A percentile compares a stretch with the other conserved stretches of the same genome.
These are phyloP conservation scores for Wickerhamiella domercqiae DNA, from an alignment of 805 yeast species.

Conservation along the genomic window DNA sequence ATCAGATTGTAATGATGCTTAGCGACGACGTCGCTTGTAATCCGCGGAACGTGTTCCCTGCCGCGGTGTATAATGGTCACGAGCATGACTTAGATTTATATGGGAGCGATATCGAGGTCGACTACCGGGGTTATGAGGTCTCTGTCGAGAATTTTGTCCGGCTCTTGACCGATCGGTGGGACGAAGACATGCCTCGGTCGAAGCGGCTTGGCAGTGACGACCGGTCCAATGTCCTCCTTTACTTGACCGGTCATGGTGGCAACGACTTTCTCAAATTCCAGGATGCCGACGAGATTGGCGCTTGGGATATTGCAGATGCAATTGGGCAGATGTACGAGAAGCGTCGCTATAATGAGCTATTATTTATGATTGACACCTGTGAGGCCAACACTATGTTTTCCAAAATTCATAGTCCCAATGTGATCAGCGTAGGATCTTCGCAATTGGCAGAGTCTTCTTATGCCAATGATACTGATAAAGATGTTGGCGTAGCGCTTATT, in stretches of 20 bases:
- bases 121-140: slow-evolving; percentile 93
- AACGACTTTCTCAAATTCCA: slow-evolving; percentile 93
- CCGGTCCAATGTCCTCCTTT: slow-evolving; percentile 81
- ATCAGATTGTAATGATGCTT: slow-evolving; percentile 88
- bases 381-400: slow-evolving; percentile 98
- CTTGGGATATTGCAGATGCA: slow-evolving; percentile 93
- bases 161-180: slow-evolving; percentile 88
- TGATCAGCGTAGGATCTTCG: slow-evolving; percentile 85
- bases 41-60: slow-evolving; percentile 90
- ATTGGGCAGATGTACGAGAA: slow-evolving; percentile 94
- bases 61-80: slow-evolving; percentile 85
- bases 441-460: slow-evolving; percentile 78
- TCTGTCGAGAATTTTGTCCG: slow-evolving; percentile 95
- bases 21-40: slow-evolving; percentile 97
- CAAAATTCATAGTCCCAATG: slow-evolving; percentile 79
- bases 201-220: slow-evolving; percentile 86
- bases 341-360: slow-evolving; percentile 84
- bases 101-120: slow-evolving; percentile 91
- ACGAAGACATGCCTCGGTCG: slow-evolving; percentile 81
- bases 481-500: slow-evolving; percentile 93
- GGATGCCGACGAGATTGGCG: slow-evolving; percentile 94
- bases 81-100: slow-evolving; percentile 85
- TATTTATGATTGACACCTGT: slow-evolving; percentile 97
- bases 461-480: slow-evolving; percentile 90
- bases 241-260: slow-evolving; percentile 98